Conservation (phyloP, 1,284 basidiomycete genomes). For the Pseudozyma tsukubaensis region DNA sequence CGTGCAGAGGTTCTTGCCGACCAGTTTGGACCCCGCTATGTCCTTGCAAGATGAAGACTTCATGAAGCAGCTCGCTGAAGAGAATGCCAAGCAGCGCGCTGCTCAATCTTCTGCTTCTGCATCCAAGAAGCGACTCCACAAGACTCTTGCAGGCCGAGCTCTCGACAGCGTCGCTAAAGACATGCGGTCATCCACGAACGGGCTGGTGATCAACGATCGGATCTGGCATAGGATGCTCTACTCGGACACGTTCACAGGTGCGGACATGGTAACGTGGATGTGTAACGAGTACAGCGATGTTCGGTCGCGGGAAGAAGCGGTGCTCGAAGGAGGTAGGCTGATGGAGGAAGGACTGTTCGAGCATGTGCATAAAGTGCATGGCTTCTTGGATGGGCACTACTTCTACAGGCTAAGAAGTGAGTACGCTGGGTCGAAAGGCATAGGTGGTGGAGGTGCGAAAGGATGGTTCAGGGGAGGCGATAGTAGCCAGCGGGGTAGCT, state of each 20-base stretch:
- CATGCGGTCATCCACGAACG: slow-evolving; percentile 46
- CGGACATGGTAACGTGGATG: slow-evolving; percentile 66
- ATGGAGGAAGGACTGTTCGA: slow-evolving; percentile 60
- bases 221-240: slow-evolving; percentile 66
- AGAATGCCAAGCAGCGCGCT: slow-evolving; percentile 46
- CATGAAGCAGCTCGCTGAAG: slow-evolving; percentile 57
- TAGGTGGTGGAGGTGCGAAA: slow-evolving; percentile 4
- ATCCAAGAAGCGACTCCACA: slow-evolving; percentile 41
- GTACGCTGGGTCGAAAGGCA: slow-evolving; percentile 26
- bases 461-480: slow-evolving; percentile 45
- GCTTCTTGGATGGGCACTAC: slow-evolving; percentile 67
- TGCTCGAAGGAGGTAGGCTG: slow-evolving; percentile 56
- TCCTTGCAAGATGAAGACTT: slow-evolving; percentile 64
- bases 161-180: slow-evolving; percentile 55
- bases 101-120: slow-evolving; percentile 16
- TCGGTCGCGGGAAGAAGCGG: slow-evolving; percentile 61
- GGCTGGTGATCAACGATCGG: slow-evolving; percentile 63
- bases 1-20: slow-evolving; percentile 63
- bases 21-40: slow-evolving; percentile 64
- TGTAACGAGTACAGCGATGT: slow-evolving; percentile 62
- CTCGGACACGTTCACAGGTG: slow-evolving; percentile 63
- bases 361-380: slow-evolving; percentile 62
- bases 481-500: slow-evolving; percentile 30
- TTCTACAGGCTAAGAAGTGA: slow-evolving; percentile 59
- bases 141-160: slow-evolving; percentile 30